Base-by-base conservation (phyloP, 768 basidiomycete genomes). In the Mycena galopus region DNA sequence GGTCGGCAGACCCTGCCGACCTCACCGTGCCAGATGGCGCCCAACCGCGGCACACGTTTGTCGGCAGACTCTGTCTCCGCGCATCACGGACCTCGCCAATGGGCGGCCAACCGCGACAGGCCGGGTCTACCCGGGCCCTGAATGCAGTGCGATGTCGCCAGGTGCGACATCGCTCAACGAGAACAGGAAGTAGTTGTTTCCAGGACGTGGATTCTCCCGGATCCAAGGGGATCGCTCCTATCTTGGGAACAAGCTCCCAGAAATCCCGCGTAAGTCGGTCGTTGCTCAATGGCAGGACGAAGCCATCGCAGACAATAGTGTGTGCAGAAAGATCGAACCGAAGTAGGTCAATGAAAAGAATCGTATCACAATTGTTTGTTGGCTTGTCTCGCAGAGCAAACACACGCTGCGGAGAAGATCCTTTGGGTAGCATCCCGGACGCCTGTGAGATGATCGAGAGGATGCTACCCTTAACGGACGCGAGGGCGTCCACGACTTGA, bases 111-210 rank as follows among this genome's bases (percentile, higher is more conserved):
- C n/a, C n/a, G n/a, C n/a, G n/a, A n/a, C n/a, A n/a, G n/a, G n/a
- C n/a, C n/a, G n/a, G n/a, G n/a, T n/a, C n/a, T n/a, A n/a, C n/a
- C n/a, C n/a, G n/a, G n/a, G n/a, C n/a, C n/a, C n/a, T n/a, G n/a
- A n/a, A n/a, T n/a, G n/a, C n/a, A n/a, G n/a, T n/a, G n/a, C 71
- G 76, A 77, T 91, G 90, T 12, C 77, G 74, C 90, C 90, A 91
- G 0, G 80, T 82, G 39, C 88, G 85, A 69, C 89, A 89, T 50
- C 88, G 85, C 75, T 91, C 90, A 1, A 84, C 84, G 33, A 88
- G 76, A 16, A 81, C 80, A 6, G 90, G 90, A 7, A 91, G 79
- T 39, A 90, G 83, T 68, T 86, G 82, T 63, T 86, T 86, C 90
- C 89, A 91, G 2, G 82, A 84, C 39, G 72, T 73, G 39, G 82